Evolutionary conservation across 1,284 basidiomycete genomes (phyloP).

Genomic region (Hemileia vastatrix): DNA sequence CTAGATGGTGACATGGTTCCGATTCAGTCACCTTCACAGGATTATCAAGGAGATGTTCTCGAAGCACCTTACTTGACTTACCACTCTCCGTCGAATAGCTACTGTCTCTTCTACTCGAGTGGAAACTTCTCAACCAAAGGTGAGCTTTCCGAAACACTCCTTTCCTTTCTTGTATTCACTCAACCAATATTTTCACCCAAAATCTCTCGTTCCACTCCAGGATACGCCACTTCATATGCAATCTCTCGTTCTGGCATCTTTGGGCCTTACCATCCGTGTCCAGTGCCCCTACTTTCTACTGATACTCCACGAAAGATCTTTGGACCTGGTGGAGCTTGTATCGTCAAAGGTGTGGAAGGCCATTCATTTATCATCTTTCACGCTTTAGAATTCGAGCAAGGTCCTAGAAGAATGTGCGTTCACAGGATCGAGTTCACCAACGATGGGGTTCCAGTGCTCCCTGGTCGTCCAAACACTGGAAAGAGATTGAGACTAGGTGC

Average conservation of each 20-base stretch:
- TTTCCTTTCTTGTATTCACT: background rate
- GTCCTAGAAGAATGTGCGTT: slow-evolving; percentile 30
- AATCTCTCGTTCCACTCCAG: background rate
- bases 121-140: too few relatives aligned
- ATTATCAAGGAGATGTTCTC: slow-evolving; percentile 29
- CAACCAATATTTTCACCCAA: background rate
- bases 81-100: slow-evolving; percentile 26
- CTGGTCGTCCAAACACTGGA: slow-evolving; percentile 29
- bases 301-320: slow-evolving; percentile 26
- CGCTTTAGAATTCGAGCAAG: slow-evolving; percentile 28
- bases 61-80: slow-evolving; percentile 34
- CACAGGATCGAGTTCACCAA: slow-evolving; percentile 27
- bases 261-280: slow-evolving; percentile 29
- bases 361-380: slow-evolving; percentile 35
- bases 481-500: slow-evolving; percentile 30
- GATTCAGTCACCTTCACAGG: slow-evolving; percentile 27
- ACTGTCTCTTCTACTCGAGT: too few relatives aligned
- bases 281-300: slow-evolving; percentile 28
- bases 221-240: slow-evolving; percentile 32
- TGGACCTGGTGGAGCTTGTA: slow-evolving; percentile 32
- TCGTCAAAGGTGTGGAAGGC: slow-evolving; percentile 30
- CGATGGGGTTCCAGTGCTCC: slow-evolving; percentile 29
- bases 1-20: slow-evolving; percentile 30
- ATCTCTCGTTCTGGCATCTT: slow-evolving; percentile 30
- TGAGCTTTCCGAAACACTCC: too few relatives aligned